Evolutionary conservation across 495 filamentous ascomycete genomes (phyloP).

Genomic region (Schizothecium vesticola): DNA sequence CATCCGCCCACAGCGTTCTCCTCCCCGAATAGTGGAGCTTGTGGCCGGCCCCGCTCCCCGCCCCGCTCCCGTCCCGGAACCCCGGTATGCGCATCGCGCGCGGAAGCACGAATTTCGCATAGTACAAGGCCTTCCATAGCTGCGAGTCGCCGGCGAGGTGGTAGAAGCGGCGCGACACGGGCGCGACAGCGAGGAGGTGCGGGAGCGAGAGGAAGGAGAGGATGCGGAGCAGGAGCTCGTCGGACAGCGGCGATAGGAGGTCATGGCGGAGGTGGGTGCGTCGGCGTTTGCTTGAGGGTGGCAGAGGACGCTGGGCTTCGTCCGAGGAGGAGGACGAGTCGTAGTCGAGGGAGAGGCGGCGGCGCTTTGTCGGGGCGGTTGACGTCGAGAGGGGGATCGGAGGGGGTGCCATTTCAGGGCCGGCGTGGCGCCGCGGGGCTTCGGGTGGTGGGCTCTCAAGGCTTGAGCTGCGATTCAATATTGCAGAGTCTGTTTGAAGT

Average conservation of each 20-base stretch:
- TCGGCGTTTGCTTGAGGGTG: neutral
- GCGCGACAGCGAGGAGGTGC: constrained; percentile 66
- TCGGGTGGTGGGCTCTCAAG: neutral
- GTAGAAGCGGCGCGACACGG: constrained; percentile 72
- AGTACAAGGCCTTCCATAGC: constrained; percentile 88
- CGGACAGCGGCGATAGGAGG: constrained; percentile 59
- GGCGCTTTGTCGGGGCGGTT: neutral
- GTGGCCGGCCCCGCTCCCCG: constrained; percentile 23
- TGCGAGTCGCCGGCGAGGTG: constrained; percentile 75
- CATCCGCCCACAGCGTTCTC: constrained; percentile 79
- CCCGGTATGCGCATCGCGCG: constrained; percentile 72
- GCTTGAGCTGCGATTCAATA: neutral
- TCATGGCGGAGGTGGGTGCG: constrained; percentile 22
- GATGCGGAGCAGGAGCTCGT: constrained; percentile 83
- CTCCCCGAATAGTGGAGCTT: constrained; percentile 63
- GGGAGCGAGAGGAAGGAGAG: constrained; percentile 67
- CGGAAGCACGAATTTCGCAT: constrained; percentile 81
- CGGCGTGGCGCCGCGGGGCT: neutral
- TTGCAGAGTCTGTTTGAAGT: neutral
- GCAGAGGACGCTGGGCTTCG: neutral
- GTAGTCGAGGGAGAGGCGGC: neutral
- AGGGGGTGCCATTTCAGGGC: neutral
- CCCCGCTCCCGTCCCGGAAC: constrained; percentile 42
- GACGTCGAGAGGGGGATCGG: neutral
- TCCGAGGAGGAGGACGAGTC: neutral